Evolutionary conservation across 2,329 filamentous ascomycete genomes (phyloP).

Genomic region (Monosporascus sp.): DNA sequence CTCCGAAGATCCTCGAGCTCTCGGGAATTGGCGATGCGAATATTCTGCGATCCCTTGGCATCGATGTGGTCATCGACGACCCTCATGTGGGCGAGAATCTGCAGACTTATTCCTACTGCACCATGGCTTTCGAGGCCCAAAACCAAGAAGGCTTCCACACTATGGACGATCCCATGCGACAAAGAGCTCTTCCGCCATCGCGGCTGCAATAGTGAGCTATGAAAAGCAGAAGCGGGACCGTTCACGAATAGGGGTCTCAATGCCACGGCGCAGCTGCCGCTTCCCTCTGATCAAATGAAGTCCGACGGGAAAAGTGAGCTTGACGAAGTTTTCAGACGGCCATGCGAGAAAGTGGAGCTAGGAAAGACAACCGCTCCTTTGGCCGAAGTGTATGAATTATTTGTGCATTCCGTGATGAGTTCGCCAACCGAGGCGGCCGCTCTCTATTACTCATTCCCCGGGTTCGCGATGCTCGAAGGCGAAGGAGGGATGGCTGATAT

Average conservation of each 20-base stretch:
- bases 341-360: background rate
- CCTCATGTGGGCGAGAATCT: background rate
- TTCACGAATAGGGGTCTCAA: background rate
- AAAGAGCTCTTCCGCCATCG: background rate
- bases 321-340: background rate
- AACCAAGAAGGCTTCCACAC: background rate
- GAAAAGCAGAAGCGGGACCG: background rate
- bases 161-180: background rate
- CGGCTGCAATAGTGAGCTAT: background rate
- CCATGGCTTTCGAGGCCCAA: background rate
- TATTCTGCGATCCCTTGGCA: background rate
- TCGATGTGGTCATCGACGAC: background rate
- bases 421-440: background rate
- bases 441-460: background rate
- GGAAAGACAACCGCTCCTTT: background rate
- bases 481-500: no score
- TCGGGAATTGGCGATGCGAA: background rate
- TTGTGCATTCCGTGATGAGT: slow-evolving; percentile 1
- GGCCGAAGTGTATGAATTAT: background rate
- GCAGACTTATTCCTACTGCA: background rate
- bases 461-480: background rate
- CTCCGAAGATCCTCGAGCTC: background rate
- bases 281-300: background rate
- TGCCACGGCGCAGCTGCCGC: background rate
- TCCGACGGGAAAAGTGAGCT: no score